A percentile compares a stretch with the other conserved stretches of the same genome.
phyloP scores from a whole-genome alignment of 202 grass and related monocot species.

The Cymbopogon flexuosus region DNA sequence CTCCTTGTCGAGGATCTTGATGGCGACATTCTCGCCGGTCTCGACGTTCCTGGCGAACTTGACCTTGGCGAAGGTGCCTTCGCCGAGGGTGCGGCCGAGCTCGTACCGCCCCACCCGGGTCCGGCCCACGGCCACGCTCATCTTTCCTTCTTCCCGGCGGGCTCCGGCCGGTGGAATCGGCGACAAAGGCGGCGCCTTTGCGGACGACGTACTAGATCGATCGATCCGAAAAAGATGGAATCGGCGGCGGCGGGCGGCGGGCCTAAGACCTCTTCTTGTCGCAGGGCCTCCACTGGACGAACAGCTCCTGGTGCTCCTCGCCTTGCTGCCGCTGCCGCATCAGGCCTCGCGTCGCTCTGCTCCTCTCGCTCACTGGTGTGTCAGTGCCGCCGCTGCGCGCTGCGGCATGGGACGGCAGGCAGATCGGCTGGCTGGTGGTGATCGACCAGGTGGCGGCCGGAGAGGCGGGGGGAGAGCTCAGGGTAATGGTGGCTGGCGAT shows the following conservation, averaged over 20 bases:
- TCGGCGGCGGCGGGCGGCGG: neutral
- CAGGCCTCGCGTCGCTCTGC: neutral
- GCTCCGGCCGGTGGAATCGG: neutral
- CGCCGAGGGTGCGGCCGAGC: constrained; percentile 77
- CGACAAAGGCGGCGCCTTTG: neutral
- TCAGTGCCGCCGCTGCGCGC: neutral
- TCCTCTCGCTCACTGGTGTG: neutral
- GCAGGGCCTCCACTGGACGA: constrained; percentile 62
- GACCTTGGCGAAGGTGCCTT: constrained; percentile 90
- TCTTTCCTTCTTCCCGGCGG: constrained; percentile 5
- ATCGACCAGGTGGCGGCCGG: neutral
- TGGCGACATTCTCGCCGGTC: constrained; percentile 65
- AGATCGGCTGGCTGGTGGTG: no score
- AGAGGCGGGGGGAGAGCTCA: no score
- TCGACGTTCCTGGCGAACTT: constrained; percentile 91
- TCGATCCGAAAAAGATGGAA: neutral
- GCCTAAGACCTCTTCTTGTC: constrained; percentile 63
- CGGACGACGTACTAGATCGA: neutral
- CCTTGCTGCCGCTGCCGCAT: constrained; percentile 54
- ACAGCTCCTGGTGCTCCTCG: constrained; percentile 54
- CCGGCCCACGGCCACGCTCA: constrained; percentile 47
- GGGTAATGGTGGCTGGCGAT: neutral
- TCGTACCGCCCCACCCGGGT: constrained; percentile 90
- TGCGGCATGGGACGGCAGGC: constrained; percentile 1
- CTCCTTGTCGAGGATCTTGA: constrained; percentile 97